Conservation (phyloP, 2,329 filamentous ascomycete species). For the Coniochaeta hoffmannii region DNA sequence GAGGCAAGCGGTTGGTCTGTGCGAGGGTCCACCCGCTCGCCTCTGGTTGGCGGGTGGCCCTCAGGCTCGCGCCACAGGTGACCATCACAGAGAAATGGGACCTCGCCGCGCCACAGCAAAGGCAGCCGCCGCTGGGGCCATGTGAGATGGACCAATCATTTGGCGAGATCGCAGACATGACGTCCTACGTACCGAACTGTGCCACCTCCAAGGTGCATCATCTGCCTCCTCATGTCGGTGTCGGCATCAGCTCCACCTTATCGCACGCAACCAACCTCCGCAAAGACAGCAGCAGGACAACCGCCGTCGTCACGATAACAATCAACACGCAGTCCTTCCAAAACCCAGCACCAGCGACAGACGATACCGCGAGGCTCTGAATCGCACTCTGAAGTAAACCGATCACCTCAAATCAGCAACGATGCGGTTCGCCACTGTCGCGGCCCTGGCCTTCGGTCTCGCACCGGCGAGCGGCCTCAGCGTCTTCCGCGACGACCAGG, state of each 20-base stretch:
- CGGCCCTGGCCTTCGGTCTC: slow-evolving; percentile 36
- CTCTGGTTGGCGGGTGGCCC: neutral
- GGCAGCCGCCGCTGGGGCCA: no score
- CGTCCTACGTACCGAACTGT: neutral
- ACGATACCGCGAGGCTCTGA: neutral
- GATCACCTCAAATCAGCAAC: slow-evolving; percentile 8
- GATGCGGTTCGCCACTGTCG: slow-evolving; percentile 35
- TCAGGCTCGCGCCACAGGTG: neutral
- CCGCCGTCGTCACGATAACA: neutral
- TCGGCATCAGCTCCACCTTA: neutral
- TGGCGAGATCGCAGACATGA: neutral
- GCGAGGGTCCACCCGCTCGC: no score
- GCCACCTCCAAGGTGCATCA: neutral
- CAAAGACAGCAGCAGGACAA: neutral
- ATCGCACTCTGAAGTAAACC: neutral
- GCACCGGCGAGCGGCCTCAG: slow-evolving; percentile 36
- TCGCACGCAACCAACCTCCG: neutral
- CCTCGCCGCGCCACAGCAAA: neutral
- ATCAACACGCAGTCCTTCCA: neutral
- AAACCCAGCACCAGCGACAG: neutral
- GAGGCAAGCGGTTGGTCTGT: neutral
- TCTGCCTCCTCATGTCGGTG: neutral
- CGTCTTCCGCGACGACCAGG: slow-evolving; percentile 39
- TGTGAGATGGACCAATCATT: neutral
- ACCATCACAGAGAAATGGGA: neutral